Evolutionary conservation across 2,329 filamentous ascomycete genomes (phyloP).

Genomic region (Dryadomyces quercivorus): DNA sequence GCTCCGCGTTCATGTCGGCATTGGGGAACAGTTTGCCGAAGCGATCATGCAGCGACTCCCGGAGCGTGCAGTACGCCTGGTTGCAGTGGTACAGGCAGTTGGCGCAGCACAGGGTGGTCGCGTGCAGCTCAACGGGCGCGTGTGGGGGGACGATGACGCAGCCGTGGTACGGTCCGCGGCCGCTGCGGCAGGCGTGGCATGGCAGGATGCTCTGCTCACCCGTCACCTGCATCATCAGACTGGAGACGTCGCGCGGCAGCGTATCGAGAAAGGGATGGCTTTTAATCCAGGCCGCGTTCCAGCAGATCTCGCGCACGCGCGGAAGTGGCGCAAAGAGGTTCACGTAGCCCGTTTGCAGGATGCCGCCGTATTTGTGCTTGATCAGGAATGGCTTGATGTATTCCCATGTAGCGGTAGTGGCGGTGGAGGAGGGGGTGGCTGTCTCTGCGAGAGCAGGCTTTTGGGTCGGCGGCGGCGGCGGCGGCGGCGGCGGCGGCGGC

Average conservation of each 20-base stretch:
- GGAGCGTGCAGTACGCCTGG: conserved; percentile 14
- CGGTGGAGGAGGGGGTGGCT: not conserved
- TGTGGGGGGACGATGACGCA: conserved; percentile 15
- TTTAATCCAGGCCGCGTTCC: conserved; percentile 15
- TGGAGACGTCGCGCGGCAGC: conserved; percentile 16
- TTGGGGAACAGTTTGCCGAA: conserved; percentile 7
- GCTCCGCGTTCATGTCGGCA: conserved; percentile 1
- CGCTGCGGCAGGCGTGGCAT: conserved; percentile 15
- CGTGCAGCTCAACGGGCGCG: conserved; percentile 6
- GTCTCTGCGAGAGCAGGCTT: not conserved
- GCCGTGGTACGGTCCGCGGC: conserved; percentile 17
- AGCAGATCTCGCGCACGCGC: conserved; percentile 17
- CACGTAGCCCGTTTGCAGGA: conserved; percentile 13
- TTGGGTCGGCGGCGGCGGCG: no score
- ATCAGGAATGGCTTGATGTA: conserved; percentile 16
- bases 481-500: no score
- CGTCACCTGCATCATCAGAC: conserved; percentile 19
- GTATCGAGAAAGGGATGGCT: conserved; percentile 13
- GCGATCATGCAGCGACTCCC: conserved; percentile 6
- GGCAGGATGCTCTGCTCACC: conserved; percentile 16
- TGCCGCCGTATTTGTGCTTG: conserved; percentile 2
- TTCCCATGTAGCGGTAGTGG: conserved; percentile 12
- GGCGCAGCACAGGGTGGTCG: conserved; percentile 13
- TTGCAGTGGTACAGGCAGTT: conserved; percentile 18
- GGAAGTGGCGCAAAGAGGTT: conserved; percentile 14